Conservation (phyloP, 1,139 yeast genomes). For the Ogataea hybrid region DNA sequence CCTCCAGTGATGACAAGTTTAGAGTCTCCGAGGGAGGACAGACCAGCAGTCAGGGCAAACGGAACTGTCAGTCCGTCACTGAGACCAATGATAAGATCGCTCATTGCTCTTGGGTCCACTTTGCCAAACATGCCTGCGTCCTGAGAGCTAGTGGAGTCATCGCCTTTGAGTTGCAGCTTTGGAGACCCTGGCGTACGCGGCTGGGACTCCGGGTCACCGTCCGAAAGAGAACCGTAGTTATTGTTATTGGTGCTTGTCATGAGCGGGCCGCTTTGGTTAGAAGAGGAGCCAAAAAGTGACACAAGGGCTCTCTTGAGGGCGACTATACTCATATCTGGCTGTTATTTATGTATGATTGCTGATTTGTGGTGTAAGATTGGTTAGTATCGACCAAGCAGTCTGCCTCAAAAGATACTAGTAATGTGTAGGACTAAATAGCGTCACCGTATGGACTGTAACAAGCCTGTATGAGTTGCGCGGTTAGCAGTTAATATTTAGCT, state of each 20-base stretch:
- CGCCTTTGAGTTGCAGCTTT: neutral
- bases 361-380: neutral
- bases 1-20: slow-evolving; percentile 82
- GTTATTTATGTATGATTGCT: neutral
- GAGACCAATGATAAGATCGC: slow-evolving; percentile 75
- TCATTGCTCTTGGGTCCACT: slow-evolving; percentile 69
- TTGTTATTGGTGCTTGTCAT: slow-evolving; percentile 3
- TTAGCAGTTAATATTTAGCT: too few species aligned
- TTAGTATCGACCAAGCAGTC: neutral
- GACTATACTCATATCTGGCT: slow-evolving; percentile 11
- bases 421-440: too few species aligned
- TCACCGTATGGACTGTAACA: too few species aligned
- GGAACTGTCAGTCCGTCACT: slow-evolving; percentile 85
- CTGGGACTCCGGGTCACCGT: slow-evolving; percentile 8
- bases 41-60: slow-evolving; percentile 80
- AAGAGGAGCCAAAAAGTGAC: neutral
- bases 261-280: slow-evolving; percentile 1
- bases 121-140: slow-evolving; percentile 18
- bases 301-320: slow-evolving; percentile 11
- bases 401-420: neutral
- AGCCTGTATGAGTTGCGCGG: too few species aligned
- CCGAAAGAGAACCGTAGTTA: slow-evolving; percentile 10
- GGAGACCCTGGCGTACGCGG: neutral
- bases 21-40: slow-evolving; percentile 73
- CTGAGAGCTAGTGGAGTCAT: neutral